Base-by-base conservation (phyloP, 495 filamentous ascomycete species). In the Aspergillus heteromorphus region DNA sequence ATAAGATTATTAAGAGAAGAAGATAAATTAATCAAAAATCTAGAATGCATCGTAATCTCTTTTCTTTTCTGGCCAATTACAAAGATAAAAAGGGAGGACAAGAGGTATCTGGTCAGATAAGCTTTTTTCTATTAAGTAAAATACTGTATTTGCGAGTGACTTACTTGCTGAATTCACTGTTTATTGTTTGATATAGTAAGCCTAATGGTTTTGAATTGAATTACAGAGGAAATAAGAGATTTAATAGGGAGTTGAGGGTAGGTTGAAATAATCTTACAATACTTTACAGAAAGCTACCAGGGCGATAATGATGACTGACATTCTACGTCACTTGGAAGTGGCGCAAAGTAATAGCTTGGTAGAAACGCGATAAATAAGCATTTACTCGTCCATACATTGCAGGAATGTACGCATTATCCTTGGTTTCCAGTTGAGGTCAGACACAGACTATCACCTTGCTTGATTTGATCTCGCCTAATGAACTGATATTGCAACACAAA, bases 81-180 rank as follows among this genome's bases (percentile, higher is more conserved):
- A 29, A 67, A 65, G 9, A 59, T 62, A 42, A 65, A 61, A 20
- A 61, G 45, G n/a, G 61, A 21, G 1, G 58, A 64, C 34, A 61
- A 59, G 23, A 59, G 27, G 42, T 1, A 57, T 6, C 40, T 43
- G 40, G 6, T 43, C 16, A 43, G n/a, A 43, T 43, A 43, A 43
- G 40, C 40, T 19, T 43, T 19, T 43, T 43, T 13, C 17, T 17
- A 43, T 20, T 17, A 13, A 20, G 17, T 20, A 7, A 19, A 19
- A 19, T 40, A 1, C 17, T 19, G 40, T 10, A 17, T 18, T 43
- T 43, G 17, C 40, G 16, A 19, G 40, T 20, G 4, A 43, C 40
- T 43, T 20, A 20, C 40, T 43, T 43, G 2, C 40, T 19, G 17
- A 43, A 43, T 17, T 43, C 16, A 19, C 40, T 20, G 16, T 43